Evolutionary conservation across 2,329 filamentous ascomycete genomes (phyloP).

Genomic region (Neofusicoccum kwambonambiense): DNA sequence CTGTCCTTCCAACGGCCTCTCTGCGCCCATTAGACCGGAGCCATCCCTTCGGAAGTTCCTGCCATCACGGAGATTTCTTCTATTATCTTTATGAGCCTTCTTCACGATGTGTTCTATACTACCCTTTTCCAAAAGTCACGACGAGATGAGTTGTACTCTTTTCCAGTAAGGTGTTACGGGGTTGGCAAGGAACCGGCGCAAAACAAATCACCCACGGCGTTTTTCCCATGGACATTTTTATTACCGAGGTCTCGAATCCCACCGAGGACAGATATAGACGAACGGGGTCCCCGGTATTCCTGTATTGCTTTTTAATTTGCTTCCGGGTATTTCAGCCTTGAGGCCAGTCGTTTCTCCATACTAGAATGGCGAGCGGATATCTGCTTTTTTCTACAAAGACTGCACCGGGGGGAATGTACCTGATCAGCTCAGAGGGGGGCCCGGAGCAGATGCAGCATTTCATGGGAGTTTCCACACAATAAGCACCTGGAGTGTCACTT

Average conservation of each 20-base stretch:
- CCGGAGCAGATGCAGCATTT: conserved; percentile 15
- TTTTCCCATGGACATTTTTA: background rate
- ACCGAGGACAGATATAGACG: conserved; percentile 10
- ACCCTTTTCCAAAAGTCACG: conserved; percentile 34
- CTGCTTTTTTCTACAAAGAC: conserved; percentile 10
- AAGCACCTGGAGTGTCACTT: conserved; percentile 12
- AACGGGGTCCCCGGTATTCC: background rate
- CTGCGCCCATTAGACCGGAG: conserved; percentile 33
- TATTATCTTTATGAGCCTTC: conserved; percentile 27
- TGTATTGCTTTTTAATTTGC: conserved; percentile 6
- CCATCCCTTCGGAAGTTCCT: background rate
- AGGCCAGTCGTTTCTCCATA: background rate
- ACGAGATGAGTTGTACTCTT: conserved; percentile 32
- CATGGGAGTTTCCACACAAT: conserved; percentile 7
- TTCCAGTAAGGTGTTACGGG: conserved; percentile 18
- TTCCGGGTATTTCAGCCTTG: background rate
- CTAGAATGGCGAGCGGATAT: conserved; percentile 14
- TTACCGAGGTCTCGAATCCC: background rate
- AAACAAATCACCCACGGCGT: conserved; percentile 12
- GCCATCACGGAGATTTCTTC: conserved; percentile 21
- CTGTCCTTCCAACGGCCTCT: conserved; percentile 41
- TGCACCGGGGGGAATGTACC: background rate
- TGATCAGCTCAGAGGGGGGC: conserved; percentile 1
- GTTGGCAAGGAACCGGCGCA: conserved; percentile 8
- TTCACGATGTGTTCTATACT: conserved; percentile 33